Conservation (phyloP, 495 filamentous ascomycete species). For the Penicillium waksmanii region DNA sequence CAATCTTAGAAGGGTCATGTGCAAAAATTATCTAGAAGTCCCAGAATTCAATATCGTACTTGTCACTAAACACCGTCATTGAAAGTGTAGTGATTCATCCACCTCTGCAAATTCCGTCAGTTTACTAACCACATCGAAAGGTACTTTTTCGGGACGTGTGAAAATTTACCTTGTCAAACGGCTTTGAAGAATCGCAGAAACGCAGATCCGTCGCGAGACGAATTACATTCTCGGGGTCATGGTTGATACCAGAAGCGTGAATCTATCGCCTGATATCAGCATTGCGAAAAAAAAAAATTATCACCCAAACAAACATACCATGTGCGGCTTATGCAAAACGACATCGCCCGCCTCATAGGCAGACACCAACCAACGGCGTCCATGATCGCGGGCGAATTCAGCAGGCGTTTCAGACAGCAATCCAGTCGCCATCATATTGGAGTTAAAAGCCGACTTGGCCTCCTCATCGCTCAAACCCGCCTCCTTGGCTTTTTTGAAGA, state of each 20-base stretch:
- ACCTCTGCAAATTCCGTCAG: constrained; percentile 31
- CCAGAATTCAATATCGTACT: not conserved
- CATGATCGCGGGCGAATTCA: constrained; percentile 45
- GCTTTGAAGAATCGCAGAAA: constrained; percentile 54
- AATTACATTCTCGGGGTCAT: constrained; percentile 58
- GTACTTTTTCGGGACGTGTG: not conserved
- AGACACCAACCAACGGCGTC: constrained; percentile 57
- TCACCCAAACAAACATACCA: constrained; percentile 33
- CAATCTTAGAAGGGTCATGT: too few species aligned
- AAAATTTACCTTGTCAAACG: constrained; percentile 47
- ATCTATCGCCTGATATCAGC: constrained; percentile 41
- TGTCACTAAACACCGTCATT: constrained; percentile 37
- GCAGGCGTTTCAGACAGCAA: constrained; percentile 50
- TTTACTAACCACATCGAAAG: not conserved
- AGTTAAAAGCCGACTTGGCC: constrained; percentile 56
- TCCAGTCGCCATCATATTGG: constrained; percentile 59
- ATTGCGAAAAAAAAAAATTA: not conserved
- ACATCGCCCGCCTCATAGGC: constrained; percentile 65
- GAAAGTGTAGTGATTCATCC: constrained; percentile 44
- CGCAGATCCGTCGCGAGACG: constrained; percentile 60
- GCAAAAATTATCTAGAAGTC: too few species aligned
- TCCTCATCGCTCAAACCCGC: constrained; percentile 55
- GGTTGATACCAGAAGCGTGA: constrained; percentile 58
- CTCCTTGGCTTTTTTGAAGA: constrained; percentile 46
- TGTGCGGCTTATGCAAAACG: constrained; percentile 60